Conservation (phyloP, 108 stramenopile species). For the Nannochloropsis salina region DNA sequence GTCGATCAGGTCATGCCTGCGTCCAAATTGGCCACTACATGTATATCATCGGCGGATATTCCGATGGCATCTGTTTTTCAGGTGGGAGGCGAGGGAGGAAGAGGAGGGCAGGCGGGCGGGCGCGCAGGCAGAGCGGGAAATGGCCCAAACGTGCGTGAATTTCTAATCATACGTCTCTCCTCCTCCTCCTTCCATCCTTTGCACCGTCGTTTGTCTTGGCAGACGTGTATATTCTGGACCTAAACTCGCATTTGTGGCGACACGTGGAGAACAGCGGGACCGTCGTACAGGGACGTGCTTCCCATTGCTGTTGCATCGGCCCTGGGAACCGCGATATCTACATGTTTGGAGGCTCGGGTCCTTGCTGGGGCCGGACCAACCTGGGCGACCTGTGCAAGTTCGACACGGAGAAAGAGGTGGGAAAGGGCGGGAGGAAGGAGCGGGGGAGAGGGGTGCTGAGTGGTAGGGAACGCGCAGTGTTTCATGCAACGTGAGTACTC, state of each 20-base stretch:
- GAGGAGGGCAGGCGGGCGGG: neutral
- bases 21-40: slow-evolving; percentile 20
- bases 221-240: neutral
- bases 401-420: slow-evolving; percentile 19
- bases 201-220: neutral
- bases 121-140: neutral
- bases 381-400: neutral
- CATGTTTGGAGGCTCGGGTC: neutral
- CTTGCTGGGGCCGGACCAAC: neutral
- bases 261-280: neutral
- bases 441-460: neutral
- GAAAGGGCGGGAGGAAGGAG: neutral
- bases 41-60: neutral
- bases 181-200: neutral
- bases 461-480: too few species aligned
- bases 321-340: neutral
- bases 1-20: slow-evolving; percentile 14
- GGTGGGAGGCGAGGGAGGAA: neutral
- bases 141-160: too few species aligned
- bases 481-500: too few species aligned
- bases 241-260: neutral
- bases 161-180: neutral
- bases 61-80: slow-evolving; percentile 12
- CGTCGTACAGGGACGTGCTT: neutral
- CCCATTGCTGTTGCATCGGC: slow-evolving; percentile 9